Conservation (phyloP, 768 basidiomycete species). For the Russula vinacea region DNA sequence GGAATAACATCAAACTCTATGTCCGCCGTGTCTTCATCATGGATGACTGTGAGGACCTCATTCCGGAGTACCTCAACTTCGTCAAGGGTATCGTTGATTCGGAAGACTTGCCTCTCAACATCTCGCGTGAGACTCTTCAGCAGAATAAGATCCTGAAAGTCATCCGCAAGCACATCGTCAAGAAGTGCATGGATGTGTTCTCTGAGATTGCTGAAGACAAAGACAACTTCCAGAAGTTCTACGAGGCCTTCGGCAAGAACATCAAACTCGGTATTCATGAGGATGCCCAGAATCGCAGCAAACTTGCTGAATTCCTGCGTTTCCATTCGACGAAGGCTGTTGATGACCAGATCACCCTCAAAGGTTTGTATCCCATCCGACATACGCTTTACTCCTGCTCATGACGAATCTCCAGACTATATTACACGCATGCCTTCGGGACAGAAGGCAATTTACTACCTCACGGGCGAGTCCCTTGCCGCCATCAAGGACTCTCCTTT, state of each 20-base stretch:
- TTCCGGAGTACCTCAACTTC: conserved; percentile 99
- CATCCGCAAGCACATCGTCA: conserved; percentile 98
- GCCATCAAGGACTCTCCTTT: conserved; percentile 92
- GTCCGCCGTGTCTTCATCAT: conserved; percentile 99
- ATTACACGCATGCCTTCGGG: conserved; percentile 99
- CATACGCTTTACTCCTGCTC: background rate
- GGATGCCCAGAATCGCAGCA: conserved; percentile 97
- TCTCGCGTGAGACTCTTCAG: conserved; percentile 99
- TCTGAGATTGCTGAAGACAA: conserved; percentile 98
- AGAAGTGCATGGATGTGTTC: conserved; percentile 95
- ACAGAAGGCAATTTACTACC: conserved; percentile 99
- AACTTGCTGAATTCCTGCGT: conserved; percentile 98
- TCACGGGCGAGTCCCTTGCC: conserved; percentile 95
- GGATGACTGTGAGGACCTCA: conserved; percentile 99
- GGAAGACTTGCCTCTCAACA: conserved; percentile 99
- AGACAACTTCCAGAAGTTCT: conserved; percentile 97
- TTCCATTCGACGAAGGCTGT: conserved; percentile 94
- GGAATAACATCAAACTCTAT: conserved; percentile 99
- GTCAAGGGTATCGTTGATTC: conserved; percentile 99
- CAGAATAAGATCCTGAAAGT: conserved; percentile 99
- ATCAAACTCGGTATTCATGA: conserved; percentile 99
- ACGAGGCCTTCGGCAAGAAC: conserved; percentile 99
- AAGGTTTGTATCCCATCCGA: conserved; percentile 53
- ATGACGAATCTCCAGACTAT: conserved; percentile 61
- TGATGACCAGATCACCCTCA: conserved; percentile 91